Percentiles rank a stretch among this genome's conserved stretches.
Evolutionary conservation across 345 rosid species (phyloP).

Genomic region (Nasturtium officinale): DNA sequence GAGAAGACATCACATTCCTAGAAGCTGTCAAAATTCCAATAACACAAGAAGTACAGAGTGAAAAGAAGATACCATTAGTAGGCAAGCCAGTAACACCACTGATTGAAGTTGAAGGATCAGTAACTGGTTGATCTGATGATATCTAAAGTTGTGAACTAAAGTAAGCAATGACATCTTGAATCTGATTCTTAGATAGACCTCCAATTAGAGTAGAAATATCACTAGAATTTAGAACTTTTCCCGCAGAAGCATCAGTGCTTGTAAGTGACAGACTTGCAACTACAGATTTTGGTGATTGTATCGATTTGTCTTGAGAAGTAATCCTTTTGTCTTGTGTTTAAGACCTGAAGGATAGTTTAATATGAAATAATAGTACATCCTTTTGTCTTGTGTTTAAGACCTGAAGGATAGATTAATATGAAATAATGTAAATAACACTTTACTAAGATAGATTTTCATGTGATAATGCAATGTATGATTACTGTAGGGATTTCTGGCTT

Average conservation of each 20-base stretch:
- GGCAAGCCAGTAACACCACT: neutral
- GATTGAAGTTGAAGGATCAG: too few species aligned
- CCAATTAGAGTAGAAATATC: neutral
- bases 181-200: neutral
- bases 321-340: neutral
- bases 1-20: neutral
- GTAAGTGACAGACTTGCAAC: neutral
- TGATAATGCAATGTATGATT: too few species aligned
- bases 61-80: neutral
- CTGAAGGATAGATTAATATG: neutral
- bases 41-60: neutral
- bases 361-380: too few species aligned
- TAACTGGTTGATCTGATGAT: neutral
- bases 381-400: neutral
- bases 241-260: too few species aligned
- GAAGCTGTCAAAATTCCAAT: neutral
- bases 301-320: neutral
- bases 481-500: too few species aligned
- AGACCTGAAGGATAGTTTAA: neutral
- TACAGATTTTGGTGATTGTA: neutral
- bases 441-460: too few species aligned
- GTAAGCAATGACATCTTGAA: neutral
- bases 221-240: too few species aligned
- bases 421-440: too few species aligned
- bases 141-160: neutral